Conservation (phyloP, 176 grass and related monocot genomes). For the Bothriochloa decipiens region DNA sequence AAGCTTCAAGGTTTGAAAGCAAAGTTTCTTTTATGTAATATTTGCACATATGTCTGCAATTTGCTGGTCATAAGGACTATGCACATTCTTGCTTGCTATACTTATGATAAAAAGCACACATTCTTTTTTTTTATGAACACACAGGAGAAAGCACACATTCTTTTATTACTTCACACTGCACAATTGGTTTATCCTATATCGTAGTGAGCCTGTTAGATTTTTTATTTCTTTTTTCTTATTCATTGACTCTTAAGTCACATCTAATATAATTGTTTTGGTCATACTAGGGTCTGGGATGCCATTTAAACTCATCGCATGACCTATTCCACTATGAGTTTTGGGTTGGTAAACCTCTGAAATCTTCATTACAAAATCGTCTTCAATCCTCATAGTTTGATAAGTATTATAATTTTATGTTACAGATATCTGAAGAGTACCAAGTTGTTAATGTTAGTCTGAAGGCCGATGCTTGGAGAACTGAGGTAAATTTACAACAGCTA, state of each 20-base stretch:
- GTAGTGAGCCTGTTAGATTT: background rate
- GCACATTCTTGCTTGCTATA: slow-evolving; percentile 4
- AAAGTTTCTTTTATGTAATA: slow-evolving; percentile 32
- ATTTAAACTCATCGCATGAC: slow-evolving; percentile 90
- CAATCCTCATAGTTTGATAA: slow-evolving; percentile 23
- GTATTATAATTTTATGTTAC: slow-evolving; percentile 37
- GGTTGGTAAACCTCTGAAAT: slow-evolving; percentile 82
- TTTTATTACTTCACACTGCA: background rate
- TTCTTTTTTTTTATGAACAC: no score
- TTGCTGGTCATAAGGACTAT: slow-evolving; percentile 20
- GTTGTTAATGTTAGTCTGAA: slow-evolving; percentile 94
- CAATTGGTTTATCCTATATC: slow-evolving; percentile 5
- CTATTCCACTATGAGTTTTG: slow-evolving; percentile 96
- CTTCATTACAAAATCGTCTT: slow-evolving; percentile 35
- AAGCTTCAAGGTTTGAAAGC: slow-evolving; percentile 79
- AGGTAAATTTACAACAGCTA: slow-evolving; percentile 51
- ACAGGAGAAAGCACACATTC: no score
- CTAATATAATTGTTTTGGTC: slow-evolving; percentile 40
- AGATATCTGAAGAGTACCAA: slow-evolving; percentile 93
- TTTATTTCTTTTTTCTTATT: background rate
- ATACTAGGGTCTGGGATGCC: slow-evolving; percentile 83
- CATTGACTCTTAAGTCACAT: slow-evolving; percentile 2
- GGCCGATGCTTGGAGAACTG: slow-evolving; percentile 74
- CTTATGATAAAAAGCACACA: slow-evolving; percentile 13
- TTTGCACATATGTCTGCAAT: slow-evolving; percentile 2